A percentile compares a stretch with the other conserved stretches of the same genome.
Conservation (phyloP, 495 filamentous ascomycete genomes). For the Neurospora sp. region DNA sequence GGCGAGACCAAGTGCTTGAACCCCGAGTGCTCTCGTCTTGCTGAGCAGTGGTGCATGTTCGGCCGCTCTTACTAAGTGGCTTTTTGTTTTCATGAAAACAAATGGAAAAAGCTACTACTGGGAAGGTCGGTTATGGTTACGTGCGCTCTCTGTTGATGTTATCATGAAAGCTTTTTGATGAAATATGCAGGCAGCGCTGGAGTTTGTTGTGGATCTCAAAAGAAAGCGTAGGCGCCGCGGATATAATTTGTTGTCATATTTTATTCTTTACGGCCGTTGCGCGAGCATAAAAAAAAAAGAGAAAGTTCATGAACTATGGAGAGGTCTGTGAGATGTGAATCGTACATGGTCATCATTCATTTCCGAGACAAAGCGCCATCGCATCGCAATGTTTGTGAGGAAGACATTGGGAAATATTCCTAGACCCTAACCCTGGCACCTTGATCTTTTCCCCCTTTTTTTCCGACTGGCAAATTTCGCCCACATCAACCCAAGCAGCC, state of each 20-base stretch:
- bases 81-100: not conserved
- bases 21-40: constrained; percentile 64
- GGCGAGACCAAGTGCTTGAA: constrained; percentile 84
- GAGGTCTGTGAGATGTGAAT: not conserved
- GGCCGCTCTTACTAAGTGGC: constrained; percentile 50
- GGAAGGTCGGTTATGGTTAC: not conserved
- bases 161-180: not conserved
- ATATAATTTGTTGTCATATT: not conserved
- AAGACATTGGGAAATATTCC: not conserved
- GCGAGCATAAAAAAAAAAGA: not conserved
- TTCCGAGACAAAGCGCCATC: not conserved
- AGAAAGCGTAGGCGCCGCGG: not conserved
- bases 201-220: not conserved
- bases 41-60: constrained; percentile 81
- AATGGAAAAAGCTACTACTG: not conserved
- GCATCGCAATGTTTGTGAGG: too few relatives aligned
- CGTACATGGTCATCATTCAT: not conserved
- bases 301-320: not conserved
- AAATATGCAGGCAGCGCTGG: not conserved
- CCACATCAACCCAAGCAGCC: not conserved
- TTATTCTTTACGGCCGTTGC: not conserved
- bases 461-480: not conserved
- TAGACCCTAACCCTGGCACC: not conserved
- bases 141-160: not conserved
- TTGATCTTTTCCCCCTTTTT: not conserved